A percentile compares a stretch with the other conserved stretches of the same genome.
Conservation (phyloP, 306 rosid species). For the Fragaria nilgerrensis region DNA sequence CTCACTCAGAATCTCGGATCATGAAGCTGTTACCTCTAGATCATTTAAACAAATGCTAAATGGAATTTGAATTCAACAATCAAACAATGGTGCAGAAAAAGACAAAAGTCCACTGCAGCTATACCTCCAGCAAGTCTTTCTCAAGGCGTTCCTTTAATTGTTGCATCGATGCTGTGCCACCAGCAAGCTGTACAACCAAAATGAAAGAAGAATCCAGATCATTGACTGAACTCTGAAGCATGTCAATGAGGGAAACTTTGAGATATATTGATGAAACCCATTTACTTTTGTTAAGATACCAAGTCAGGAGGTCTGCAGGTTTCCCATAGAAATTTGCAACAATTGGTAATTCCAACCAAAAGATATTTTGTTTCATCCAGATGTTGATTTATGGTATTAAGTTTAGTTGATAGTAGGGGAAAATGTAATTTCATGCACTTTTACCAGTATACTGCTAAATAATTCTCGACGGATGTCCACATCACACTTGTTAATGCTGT, state of each 20-base stretch:
- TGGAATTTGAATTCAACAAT: slow-evolving; percentile 1
- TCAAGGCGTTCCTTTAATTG: slow-evolving; percentile 95
- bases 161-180: slow-evolving; percentile 99
- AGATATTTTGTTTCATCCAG: background rate
- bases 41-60: background rate
- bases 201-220: slow-evolving; percentile 17
- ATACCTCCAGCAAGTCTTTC: slow-evolving; percentile 95
- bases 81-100: background rate
- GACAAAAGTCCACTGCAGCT: background rate
- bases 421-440: slow-evolving; percentile 8
- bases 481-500: slow-evolving; percentile 92
- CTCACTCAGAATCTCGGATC: background rate
- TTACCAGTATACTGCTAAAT: slow-evolving; percentile 96
- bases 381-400: background rate
- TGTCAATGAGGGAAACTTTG: background rate
- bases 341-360: background rate
- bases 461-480: slow-evolving; percentile 97
- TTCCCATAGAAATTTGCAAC: slow-evolving; percentile 1
- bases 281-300: background rate
- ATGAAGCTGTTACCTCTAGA: background rate
- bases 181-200: slow-evolving; percentile 72
- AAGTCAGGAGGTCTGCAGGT: background rate
- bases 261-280: background rate
- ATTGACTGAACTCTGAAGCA: slow-evolving; percentile 2
- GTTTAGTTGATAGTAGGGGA: background rate